Evolutionary conservation across 306 rosid genomes (phyloP), one percentile per base, ranked within the genome.

Genomic region (Corylus americana): DNA sequence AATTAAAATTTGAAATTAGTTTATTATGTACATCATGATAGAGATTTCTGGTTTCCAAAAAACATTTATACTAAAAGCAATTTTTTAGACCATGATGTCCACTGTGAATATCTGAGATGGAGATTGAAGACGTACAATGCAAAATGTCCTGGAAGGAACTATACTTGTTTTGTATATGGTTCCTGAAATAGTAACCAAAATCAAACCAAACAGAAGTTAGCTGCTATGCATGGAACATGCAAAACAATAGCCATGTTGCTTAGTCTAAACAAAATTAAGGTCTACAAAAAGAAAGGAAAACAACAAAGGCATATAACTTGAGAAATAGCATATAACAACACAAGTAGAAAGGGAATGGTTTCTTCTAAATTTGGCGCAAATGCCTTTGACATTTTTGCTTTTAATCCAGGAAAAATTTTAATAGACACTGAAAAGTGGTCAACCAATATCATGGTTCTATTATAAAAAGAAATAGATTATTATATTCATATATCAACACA

Each of bases 111-210:
- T 75, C 81, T 20, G 69, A 31, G 55, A 80, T 71, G 76, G 77
- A 82, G 86, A 83, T 42, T 20, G 83, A 74, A 53, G 62, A 81
- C 98, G 29, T 92, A 94, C 99, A 81, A 95, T 71, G 74, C 98
- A 93, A 88, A 95, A 95, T 9, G 99, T 93, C 86, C 93, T 87
- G 79, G 98, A 91, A 69, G 99, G 98, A 85, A 95, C 91, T 74
- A 93, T 88, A 48, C 94, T 83, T 82, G 99, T 89, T 88, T 84
- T 87, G 89, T 95, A 95, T 75, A 93, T 74, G 70, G 99, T 95
- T 80, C 97, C 98, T 94, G 98, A 86, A 85, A 82, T 14, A 73
- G 78, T 51, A 83, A 81, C 73, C 27, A 80, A 81, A 79, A 78
- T 31, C n/a, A 71, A 76, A 79, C 71, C 69, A 44, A 79, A 84